Percentiles rank a stretch among this genome's conserved stretches.
Evolutionary conservation across 768 basidiomycete genomes (phyloP).

Genomic region (Lentinula sp.): DNA sequence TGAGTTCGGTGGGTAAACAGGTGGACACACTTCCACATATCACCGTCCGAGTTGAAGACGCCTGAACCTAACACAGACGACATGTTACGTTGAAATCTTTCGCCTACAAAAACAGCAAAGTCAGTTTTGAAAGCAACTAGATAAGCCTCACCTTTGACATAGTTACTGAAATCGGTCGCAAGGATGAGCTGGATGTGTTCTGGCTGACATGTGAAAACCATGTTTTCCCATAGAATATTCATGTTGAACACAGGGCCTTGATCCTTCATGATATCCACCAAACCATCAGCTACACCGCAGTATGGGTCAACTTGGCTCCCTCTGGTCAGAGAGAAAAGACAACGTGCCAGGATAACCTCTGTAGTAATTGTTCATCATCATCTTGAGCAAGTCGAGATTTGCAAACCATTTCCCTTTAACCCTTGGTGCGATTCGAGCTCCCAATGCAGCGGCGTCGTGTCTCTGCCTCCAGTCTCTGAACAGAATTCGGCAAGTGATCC

Average conservation of each 20-base stretch:
- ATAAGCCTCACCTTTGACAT: conserved; percentile 41
- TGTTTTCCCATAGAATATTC: conserved; percentile 36
- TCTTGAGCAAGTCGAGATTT: conserved; percentile 37
- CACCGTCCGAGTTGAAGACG: conserved; percentile 66
- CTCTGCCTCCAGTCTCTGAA: conserved; percentile 21
- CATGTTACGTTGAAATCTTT: conserved; percentile 37
- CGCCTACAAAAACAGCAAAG: conserved; percentile 20
- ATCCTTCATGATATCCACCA: conserved; percentile 25
- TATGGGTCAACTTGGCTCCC: neutral
- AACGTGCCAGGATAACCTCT: conserved; percentile 29
- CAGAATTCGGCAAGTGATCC: conserved; percentile 23
- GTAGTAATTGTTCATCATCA: conserved; percentile 28
- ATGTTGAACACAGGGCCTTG: conserved; percentile 41
- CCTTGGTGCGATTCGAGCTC: conserved; percentile 37
- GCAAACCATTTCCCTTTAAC: conserved; percentile 33
- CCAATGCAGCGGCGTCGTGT: conserved; percentile 33
- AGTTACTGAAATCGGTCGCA: conserved; percentile 52
- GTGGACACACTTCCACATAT: conserved; percentile 37
- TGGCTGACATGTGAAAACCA: conserved; percentile 43
- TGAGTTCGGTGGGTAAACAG: neutral
- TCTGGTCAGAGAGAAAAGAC: neutral
- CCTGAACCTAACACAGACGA: conserved; percentile 52
- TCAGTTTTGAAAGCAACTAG: neutral
- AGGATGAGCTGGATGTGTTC: conserved; percentile 53
- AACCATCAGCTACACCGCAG: conserved; percentile 32